Evolutionary conservation across 306 rosid genomes (phyloP).

Genomic region (Comarum palustre): DNA sequence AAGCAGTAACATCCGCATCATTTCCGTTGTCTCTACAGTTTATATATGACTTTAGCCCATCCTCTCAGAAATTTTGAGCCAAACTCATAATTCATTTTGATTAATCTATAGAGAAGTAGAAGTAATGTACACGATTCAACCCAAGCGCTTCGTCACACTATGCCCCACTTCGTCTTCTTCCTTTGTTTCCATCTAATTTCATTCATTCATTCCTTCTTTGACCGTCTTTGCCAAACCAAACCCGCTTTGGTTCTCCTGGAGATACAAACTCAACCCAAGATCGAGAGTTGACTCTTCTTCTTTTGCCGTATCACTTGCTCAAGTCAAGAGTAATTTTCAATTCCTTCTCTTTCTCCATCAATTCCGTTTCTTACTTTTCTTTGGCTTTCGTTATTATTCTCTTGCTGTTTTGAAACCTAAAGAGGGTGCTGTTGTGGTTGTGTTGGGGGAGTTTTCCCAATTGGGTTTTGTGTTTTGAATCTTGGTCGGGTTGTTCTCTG

Average conservation of each 20-base stretch:
- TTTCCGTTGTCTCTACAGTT: too few relatives aligned
- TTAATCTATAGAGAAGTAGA: neutral
- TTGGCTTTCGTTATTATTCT: slow-evolving; percentile 4
- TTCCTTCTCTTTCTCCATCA: neutral
- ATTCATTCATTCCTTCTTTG: neutral
- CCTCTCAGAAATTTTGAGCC: too few relatives aligned
- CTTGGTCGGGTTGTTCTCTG: neutral
- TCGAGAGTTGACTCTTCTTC: slow-evolving; percentile 22
- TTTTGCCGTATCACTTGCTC: slow-evolving; percentile 18
- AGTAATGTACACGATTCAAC: neutral
- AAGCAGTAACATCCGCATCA: too few relatives aligned
- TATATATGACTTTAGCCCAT: too few relatives aligned
- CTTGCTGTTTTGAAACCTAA: neutral
- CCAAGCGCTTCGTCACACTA: neutral
- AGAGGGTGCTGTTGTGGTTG: neutral
- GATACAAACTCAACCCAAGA: neutral
- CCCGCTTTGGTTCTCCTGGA: neutral
- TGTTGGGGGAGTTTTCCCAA: neutral
- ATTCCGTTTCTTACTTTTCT: neutral
- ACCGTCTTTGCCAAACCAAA: slow-evolving; percentile 1
- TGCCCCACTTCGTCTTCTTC: neutral
- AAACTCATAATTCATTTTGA: too few relatives aligned
- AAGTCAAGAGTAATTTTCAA: slow-evolving; percentile 33
- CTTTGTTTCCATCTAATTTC: neutral
- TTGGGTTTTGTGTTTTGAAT: slow-evolving; percentile 3